Conservation (phyloP, 371 early-diverging fungal genomes). For the Catenaria anguillulae region DNA sequence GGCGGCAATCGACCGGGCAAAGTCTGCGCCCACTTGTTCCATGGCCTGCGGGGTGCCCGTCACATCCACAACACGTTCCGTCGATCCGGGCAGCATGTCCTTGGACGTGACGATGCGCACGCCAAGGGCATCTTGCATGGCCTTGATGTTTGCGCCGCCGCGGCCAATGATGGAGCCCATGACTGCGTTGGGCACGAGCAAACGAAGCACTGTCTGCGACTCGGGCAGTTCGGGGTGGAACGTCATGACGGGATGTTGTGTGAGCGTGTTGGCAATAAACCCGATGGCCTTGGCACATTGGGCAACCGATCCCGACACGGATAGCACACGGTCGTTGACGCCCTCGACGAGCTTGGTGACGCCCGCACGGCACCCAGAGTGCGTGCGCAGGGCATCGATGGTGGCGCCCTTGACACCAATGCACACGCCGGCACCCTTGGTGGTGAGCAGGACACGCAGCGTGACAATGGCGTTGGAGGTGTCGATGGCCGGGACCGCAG, state of each 20-base stretch:
- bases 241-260: too few species aligned
- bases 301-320: slow-evolving; percentile 52
- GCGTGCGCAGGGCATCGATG: slow-evolving; percentile 63
- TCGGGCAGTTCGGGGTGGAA: too few species aligned
- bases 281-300: too few species aligned
- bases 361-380: slow-evolving; percentile 64
- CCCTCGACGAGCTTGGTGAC: slow-evolving; percentile 73
- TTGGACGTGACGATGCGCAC: slow-evolving; percentile 69
- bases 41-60: slow-evolving; percentile 55
- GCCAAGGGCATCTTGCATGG: slow-evolving; percentile 66
- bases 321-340: slow-evolving; percentile 69
- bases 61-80: slow-evolving; percentile 70
- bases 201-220: slow-evolving; percentile 50
- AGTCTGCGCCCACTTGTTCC: slow-evolving; percentile 56
- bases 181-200: slow-evolving; percentile 64
- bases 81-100: slow-evolving; percentile 66
- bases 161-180: slow-evolving; percentile 81
- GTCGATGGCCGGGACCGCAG: too few species aligned
- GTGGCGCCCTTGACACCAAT: slow-evolving; percentile 82
- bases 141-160: slow-evolving; percentile 69
- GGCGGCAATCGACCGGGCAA: slow-evolving; percentile 51
- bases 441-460: slow-evolving; percentile 55
- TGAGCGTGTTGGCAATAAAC: too few species aligned
- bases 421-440: slow-evolving; percentile 84
- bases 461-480: slow-evolving; percentile 16